phyloP scores from a whole-genome alignment of 176 grass and related monocot species.

The Eleusine indica region DNA sequence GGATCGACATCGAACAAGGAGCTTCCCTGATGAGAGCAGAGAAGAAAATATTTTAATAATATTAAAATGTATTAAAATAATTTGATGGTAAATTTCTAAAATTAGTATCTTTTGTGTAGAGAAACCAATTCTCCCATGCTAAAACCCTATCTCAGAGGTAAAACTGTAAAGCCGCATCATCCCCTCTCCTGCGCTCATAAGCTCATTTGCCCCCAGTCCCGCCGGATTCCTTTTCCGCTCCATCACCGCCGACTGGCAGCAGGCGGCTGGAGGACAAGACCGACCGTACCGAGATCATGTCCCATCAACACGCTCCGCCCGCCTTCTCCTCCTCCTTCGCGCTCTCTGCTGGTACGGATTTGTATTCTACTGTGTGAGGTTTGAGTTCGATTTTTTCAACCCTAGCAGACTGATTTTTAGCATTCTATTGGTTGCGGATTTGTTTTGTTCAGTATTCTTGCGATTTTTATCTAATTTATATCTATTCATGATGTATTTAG shows the following conservation, averaged over 20 bases:
- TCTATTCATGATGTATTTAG: no score
- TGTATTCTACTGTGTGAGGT: not conserved
- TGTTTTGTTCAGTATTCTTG: not conserved
- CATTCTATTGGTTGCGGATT: not conserved
- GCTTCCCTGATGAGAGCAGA: no score
- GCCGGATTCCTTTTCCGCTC: no score
- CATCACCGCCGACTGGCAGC: not conserved
- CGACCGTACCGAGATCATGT: not conserved
- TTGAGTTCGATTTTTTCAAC: not conserved
- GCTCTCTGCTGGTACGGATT: not conserved
- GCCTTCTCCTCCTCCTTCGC: not conserved
- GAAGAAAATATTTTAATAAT: no score
- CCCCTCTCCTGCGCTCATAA: no score
- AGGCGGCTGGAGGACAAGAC: not conserved
- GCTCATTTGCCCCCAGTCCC: not conserved
- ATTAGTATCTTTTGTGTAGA: no score
- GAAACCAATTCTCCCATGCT: no score
- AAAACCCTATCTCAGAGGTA: not conserved
- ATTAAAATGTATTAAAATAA: no score
- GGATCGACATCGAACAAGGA: no score
- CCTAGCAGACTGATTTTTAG: not conserved
- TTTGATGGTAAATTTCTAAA: no score
- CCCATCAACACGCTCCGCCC: not conserved
- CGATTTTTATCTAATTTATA: not conserved
- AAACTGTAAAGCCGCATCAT: not conserved